Evolutionary conservation across 2,329 filamentous ascomycete genomes (phyloP), one percentile per base, ranked within the genome.

Genomic region (Ophiostoma sp.): DNA sequence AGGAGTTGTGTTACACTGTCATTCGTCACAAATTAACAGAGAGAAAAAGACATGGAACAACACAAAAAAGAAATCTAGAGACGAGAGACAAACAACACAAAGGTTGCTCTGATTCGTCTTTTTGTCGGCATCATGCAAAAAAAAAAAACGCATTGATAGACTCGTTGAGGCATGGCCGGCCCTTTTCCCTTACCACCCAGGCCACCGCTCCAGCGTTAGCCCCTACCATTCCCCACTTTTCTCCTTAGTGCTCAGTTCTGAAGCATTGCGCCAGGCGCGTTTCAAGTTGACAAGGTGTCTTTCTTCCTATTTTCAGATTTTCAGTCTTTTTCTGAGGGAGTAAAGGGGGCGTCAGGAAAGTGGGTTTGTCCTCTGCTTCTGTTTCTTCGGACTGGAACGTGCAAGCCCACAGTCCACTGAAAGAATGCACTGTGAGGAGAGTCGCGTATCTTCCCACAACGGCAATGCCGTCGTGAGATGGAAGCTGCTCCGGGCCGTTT

Each of bases 251-350:
- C 50, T 42, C 50, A 33, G 48, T 81, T 84, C 83, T 85, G 83
- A 86, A 81, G 85, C 83, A 85, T 73, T 83, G 83, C 83, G 79
- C 83, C 84, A 85, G 83, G 82, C 82, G 79, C 78, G 85, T 87
- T 87, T 87, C 85, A 86, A 75, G 78, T 81, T 82, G 79, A 81
- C 79, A 80, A 81, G 80, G 76, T 64, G 36, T 48, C 19, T 25
- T 39, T 25, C 28, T 12, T 9, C 7, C n/a, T 59, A 33, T 69
- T 69, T 68, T 68, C 25, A 17, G 28, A 22, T 36, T 55, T 68
- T 31, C 19, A 64, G 12, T 25, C 25, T 64, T 17, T 36, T 64
- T 64, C 31, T 39, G 59, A n/a, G 31, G 39, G 39, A 42, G 39
- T 12, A 12, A 19, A 19, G 15, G 42, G 33, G 42, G 42, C 15